These are phyloP conservation scores for Protea cynaroides DNA, from an alignment of 164 flowering plant genomes.

Conservation along the genomic window DNA sequence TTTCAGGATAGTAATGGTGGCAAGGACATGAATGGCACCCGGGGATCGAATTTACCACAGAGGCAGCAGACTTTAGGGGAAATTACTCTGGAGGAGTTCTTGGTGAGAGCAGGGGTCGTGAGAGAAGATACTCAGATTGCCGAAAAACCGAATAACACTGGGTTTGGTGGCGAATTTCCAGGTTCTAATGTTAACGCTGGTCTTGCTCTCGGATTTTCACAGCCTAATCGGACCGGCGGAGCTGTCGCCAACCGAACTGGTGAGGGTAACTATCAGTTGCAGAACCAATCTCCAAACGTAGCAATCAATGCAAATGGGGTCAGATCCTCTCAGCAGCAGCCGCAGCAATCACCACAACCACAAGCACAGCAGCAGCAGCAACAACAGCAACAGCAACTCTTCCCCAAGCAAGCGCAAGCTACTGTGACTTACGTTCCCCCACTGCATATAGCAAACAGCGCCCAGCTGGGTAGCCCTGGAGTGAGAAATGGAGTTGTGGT, in stretches of 20 bases:
- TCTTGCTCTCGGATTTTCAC: conserved; percentile 24
- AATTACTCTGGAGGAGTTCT: conserved; percentile 82
- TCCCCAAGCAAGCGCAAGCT: conserved; percentile 43
- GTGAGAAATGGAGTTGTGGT: conserved; percentile 48
- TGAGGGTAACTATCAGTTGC: conserved; percentile 7
- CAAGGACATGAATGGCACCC: conserved; percentile 10
- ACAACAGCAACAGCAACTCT: conserved; percentile 29
- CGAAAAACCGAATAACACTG: conserved; percentile 17
- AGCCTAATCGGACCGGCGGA: conserved; percentile 15
- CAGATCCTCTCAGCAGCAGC: conserved; percentile 13
- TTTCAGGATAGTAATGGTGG: conserved; percentile 27
- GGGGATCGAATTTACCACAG: conserved; percentile 20
- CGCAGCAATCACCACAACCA: conserved; percentile 2
- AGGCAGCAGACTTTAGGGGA: conserved; percentile 32
- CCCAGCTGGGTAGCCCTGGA: conserved; percentile 40
- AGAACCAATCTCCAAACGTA: conserved; percentile 19
- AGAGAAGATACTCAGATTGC: conserved; percentile 42
- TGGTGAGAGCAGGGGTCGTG: conserved; percentile 70
- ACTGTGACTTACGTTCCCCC: conserved; percentile 34
- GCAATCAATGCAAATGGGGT: conserved; percentile 20
- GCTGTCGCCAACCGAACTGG: conserved; percentile 5
- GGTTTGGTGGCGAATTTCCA: conserved; percentile 20
- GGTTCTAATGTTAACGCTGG: conserved; percentile 15
- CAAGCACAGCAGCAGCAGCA: conserved; percentile 18
- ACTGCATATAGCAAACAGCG: conserved; percentile 24